Evolutionary conservation across 371 early-diverging fungal species (phyloP).

Genomic region (Mucor piriformis): DNA sequence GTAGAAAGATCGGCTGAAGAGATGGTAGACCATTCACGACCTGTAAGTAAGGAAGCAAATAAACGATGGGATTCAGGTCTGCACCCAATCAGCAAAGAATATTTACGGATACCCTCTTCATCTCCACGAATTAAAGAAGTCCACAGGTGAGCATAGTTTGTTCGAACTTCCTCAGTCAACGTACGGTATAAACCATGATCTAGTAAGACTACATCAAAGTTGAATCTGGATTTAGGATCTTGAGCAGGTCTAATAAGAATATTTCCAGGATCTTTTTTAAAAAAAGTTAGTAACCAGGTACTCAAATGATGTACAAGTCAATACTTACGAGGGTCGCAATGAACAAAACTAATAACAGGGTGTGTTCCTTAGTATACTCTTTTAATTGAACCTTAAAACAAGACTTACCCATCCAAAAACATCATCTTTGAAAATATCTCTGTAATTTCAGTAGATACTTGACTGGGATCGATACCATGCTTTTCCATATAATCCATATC

Average conservation of each 20-base stretch:
- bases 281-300: too few species aligned
- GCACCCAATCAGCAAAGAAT: slow-evolving; percentile 58
- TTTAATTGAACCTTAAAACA: not conserved
- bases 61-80: slow-evolving; percentile 81
- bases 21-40: slow-evolving; percentile 79
- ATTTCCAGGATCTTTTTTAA: slow-evolving; percentile 68
- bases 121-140: slow-evolving; percentile 78
- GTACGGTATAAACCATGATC: slow-evolving; percentile 94
- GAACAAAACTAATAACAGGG: slow-evolving; percentile 56
- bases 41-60: slow-evolving; percentile 87
- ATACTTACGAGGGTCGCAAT: slow-evolving; percentile 77
- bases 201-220: slow-evolving; percentile 87
- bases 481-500: slow-evolving; percentile 69
- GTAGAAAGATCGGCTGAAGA: slow-evolving; percentile 39
- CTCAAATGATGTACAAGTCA: too few species aligned
- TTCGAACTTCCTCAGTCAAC: slow-evolving; percentile 68
- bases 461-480: slow-evolving; percentile 71
- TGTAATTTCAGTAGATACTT: slow-evolving; percentile 77
- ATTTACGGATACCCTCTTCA: slow-evolving; percentile 65
- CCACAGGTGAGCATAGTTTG: slow-evolving; percentile 91
- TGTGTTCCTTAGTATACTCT: not conserved
- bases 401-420: slow-evolving; percentile 78
- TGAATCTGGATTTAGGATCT: slow-evolving; percentile 54
- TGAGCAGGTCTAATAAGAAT: slow-evolving; percentile 66
- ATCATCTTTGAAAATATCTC: slow-evolving; percentile 91